Percentiles rank a stretch among this genome's conserved stretches.
phyloP scores from a whole-genome alignment of 1,139 yeast species.

The Martiniozyma asiatica region DNA sequence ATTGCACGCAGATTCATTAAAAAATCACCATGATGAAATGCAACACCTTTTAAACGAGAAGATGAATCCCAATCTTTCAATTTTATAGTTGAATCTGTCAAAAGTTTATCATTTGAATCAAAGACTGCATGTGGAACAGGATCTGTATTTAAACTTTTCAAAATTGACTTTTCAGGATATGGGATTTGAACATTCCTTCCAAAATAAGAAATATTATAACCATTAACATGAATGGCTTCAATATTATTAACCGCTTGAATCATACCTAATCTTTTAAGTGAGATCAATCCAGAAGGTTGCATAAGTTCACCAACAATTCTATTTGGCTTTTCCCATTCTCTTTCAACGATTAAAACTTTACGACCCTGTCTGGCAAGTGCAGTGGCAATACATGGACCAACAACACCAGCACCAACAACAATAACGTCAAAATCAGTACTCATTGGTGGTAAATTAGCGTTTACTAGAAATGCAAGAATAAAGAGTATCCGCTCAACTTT shows the following conservation, averaged over 20 bases:
- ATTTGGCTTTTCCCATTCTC: slow-evolving; percentile 89
- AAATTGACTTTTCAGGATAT: slow-evolving; percentile 47
- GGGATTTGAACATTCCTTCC: slow-evolving; percentile 46
- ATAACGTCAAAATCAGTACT: slow-evolving; percentile 42
- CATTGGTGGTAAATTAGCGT: no score
- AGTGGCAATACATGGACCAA: slow-evolving; percentile 88
- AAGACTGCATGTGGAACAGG: slow-evolving; percentile 42
- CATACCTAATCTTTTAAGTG: slow-evolving; percentile 74
- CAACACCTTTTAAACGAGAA: slow-evolving; percentile 57
- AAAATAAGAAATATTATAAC: slow-evolving; percentile 67
- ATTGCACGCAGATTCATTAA: slow-evolving; percentile 63
- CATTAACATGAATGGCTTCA: slow-evolving; percentile 66
- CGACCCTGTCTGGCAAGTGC: slow-evolving; percentile 87
- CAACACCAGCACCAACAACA: slow-evolving; percentile 89
- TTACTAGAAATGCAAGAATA: no score
- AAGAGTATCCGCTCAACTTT: no score
- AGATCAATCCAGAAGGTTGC: slow-evolving; percentile 91
- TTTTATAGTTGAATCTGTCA: slow-evolving; percentile 36
- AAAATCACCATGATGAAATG: slow-evolving; percentile 89
- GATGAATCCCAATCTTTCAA: slow-evolving; percentile 46
- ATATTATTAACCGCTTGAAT: slow-evolving; percentile 66
- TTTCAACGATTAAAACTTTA: slow-evolving; percentile 60
- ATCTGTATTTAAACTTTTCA: slow-evolving; percentile 31
- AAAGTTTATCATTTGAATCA: slow-evolving; percentile 44
- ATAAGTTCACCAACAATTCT: slow-evolving; percentile 93